Base-by-base conservation (phyloP, 495 filamentous ascomycete genomes). In the Penicillium pulvis region DNA sequence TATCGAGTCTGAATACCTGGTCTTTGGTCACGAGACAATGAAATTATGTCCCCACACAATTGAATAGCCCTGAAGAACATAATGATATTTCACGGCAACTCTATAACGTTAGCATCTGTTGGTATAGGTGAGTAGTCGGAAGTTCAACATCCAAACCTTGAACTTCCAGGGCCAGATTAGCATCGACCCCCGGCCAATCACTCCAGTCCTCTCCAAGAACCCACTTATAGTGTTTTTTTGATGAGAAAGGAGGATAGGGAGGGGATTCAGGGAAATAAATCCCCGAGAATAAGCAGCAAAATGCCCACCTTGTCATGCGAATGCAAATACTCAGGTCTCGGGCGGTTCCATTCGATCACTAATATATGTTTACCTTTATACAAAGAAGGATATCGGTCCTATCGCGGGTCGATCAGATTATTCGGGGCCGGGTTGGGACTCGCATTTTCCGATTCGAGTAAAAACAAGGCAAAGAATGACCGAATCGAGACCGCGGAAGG, bases 141-240 rank as follows among this genome's bases (percentile, higher is more conserved):
- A 4, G 28, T 28, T 1, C 28, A 28, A 7, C 6, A 28, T 28
- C 6, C 28, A 28, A 2, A n/a, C n/a, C n/a, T n/a, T n/a, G n/a
- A n/a, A 5, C 6, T 4, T 28, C 28, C 3, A 28, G 4, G 20
- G 1, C 20, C 20, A 23, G 20, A 2, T 23, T 23, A 28, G 3
- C 10, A 11, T 36, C 31, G 2, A 36, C 14, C 3, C 19, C 19
- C 23, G 4, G 11, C 20, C 23, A 16, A 3, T 17, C 3, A 14
- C 6, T 35, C 9, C 26, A 12, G 23, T 77, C 76, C 75, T 79
- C 76, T 76, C 75, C 69, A 74, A 79, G 61, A 68, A 71, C 56
- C 53, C 71, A 69, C 75, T 60, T 78, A 57, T 75, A 79, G 74
- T 70, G 73, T 51, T 60, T 56, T 57, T 65, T 72, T 72, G 67